These are phyloP conservation scores for Neotropicomus parvogracilis DNA, from an alignment of 1,284 basidiomycete species.

Conservation along the genomic window DNA sequence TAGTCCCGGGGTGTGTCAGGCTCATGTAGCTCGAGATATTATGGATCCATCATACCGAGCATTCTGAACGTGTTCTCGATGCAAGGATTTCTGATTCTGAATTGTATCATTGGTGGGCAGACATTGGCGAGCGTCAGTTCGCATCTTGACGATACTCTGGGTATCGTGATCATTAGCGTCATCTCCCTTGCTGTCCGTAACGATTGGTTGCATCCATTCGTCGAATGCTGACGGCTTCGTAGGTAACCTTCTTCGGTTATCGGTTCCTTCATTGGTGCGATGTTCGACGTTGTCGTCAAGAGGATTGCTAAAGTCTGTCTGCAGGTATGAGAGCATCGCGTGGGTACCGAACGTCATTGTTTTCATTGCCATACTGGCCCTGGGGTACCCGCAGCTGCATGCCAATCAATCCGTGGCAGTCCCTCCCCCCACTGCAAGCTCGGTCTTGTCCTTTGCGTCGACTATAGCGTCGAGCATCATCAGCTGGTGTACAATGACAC, in stretches of 20 bases:
- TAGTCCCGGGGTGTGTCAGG: background rate
- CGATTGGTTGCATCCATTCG: background rate
- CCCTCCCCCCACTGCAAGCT: slow-evolving; percentile 49
- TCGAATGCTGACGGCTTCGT: slow-evolving; percentile 8
- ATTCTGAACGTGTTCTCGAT: slow-evolving; percentile 61
- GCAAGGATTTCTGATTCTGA: slow-evolving; percentile 70
- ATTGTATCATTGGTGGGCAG: slow-evolving; percentile 74
- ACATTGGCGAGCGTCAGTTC: slow-evolving; percentile 59
- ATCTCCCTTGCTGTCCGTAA: slow-evolving; percentile 57
- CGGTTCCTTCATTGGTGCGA: slow-evolving; percentile 77
- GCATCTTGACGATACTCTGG: slow-evolving; percentile 50
- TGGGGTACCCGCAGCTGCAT: slow-evolving; percentile 65
- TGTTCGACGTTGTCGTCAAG: slow-evolving; percentile 34
- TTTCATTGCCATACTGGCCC: slow-evolving; percentile 71
- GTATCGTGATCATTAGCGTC: slow-evolving; percentile 75
- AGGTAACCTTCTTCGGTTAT: slow-evolving; percentile 61
- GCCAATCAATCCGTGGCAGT: slow-evolving; percentile 39
- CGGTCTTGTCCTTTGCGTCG: slow-evolving; percentile 62
- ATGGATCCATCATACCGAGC: slow-evolving; percentile 59
- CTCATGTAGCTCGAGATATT: slow-evolving; percentile 43
- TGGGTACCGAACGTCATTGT: slow-evolving; percentile 80
- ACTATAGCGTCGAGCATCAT: slow-evolving; percentile 73
- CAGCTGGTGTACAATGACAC: slow-evolving; percentile 61
- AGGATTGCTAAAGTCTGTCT: slow-evolving; percentile 35
- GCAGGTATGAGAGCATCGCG: slow-evolving; percentile 72